Percentiles rank a stretch among this genome's conserved stretches.
These are phyloP conservation scores for Phytophthora kernoviae DNA, from an alignment of 352 stramenopile species.

Conservation along the genomic window DNA sequence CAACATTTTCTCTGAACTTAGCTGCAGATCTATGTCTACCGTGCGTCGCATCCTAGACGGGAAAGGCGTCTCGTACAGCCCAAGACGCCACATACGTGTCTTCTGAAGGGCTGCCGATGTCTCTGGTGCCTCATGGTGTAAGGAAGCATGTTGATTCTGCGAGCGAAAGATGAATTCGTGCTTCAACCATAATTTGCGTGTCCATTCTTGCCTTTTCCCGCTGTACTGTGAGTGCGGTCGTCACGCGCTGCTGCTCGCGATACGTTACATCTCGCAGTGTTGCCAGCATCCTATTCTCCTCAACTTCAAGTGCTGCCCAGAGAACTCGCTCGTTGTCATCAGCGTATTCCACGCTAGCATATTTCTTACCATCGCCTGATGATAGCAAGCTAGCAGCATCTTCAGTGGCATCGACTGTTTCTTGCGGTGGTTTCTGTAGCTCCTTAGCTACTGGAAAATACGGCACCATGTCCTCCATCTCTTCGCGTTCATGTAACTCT, in stretches of 20 bases:
- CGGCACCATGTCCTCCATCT: conserved; percentile 66
- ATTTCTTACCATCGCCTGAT: conserved; percentile 9
- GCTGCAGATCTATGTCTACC: conserved; percentile 53
- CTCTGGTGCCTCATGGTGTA: conserved; percentile 33
- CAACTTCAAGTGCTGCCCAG: conserved; percentile 79
- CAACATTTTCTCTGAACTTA: conserved; percentile 27
- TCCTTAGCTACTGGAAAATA: conserved; percentile 73
- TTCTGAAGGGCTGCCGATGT: conserved; percentile 37
- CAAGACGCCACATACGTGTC: conserved; percentile 52
- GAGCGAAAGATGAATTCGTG: conserved; percentile 76
- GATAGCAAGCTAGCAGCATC: conserved; percentile 20
- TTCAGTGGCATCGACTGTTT: conserved; percentile 9
- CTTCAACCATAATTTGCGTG: conserved; percentile 56
- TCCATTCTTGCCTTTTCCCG: conserved; percentile 52
- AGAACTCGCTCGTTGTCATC: conserved; percentile 63
- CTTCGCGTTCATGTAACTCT: conserved; percentile 76
- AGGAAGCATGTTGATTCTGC: conserved; percentile 54
- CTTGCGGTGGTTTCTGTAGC: conserved; percentile 25
- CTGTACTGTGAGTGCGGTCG: conserved; percentile 20
- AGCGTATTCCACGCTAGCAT: conserved; percentile 28
- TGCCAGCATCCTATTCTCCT: conserved; percentile 80
- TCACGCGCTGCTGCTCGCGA: conserved; percentile 44
- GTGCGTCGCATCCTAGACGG: conserved; percentile 63
- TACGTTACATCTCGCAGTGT: conserved; percentile 49
- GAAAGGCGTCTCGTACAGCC: conserved; percentile 67